Evolutionary conservation across 192 early-diverging fungal species (phyloP).

Genomic region (Mortierella claussenii): DNA sequence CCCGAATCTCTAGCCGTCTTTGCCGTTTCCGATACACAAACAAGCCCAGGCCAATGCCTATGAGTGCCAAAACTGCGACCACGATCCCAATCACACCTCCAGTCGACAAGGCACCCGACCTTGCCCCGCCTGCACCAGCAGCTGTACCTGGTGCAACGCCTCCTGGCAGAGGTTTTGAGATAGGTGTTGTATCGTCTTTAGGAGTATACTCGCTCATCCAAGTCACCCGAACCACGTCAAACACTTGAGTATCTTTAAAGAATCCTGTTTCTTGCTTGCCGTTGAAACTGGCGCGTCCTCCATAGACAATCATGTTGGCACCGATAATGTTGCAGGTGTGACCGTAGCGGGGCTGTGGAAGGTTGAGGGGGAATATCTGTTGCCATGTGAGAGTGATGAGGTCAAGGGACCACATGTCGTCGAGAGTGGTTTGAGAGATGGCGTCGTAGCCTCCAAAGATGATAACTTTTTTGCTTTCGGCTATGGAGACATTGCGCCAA

Average conservation of each 20-base stretch:
- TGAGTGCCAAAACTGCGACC: constrained; percentile 5
- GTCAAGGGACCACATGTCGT: constrained; percentile 41
- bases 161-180: constrained; percentile 15
- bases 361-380: constrained; percentile 12
- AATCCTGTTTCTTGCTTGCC: constrained; percentile 11
- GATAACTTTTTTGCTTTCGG: constrained; percentile 35
- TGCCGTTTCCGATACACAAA: constrained; percentile 32
- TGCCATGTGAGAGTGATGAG: constrained; percentile 39
- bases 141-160: background rate
- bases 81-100: constrained; percentile 25
- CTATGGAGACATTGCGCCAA: background rate
- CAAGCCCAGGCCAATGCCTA: constrained; percentile 1
- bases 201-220: constrained; percentile 24
- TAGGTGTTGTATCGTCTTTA: constrained; percentile 25
- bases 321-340: constrained; percentile 46
- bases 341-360: background rate
- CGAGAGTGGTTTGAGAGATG: constrained; percentile 6
- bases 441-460: constrained; percentile 41
- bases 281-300: background rate
- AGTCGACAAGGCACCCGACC: constrained; percentile 3
- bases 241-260: constrained; percentile 29
- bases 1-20: constrained; percentile 19
- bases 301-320: constrained; percentile 27
- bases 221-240: constrained; percentile 15
- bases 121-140: background rate